phyloP scores from a whole-genome alignment of 306 rosid species.

The Trifolium fragiferum region DNA sequence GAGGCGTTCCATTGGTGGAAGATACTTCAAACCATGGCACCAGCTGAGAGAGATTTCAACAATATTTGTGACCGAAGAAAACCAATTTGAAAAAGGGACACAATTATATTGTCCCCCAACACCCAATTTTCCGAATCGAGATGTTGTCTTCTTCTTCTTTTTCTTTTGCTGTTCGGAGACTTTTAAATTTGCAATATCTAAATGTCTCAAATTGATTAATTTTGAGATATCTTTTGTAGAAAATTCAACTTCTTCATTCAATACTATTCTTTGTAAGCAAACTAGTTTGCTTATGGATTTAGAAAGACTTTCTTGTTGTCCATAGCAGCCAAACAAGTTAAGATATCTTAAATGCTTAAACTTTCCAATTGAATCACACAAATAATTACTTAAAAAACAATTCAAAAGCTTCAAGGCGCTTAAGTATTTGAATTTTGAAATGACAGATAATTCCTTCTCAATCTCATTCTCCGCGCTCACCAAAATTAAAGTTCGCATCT shows the following conservation, averaged over 20 bases:
- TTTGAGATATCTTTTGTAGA: not conserved
- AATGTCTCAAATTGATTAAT: slow-evolving; percentile 12
- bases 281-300: not conserved
- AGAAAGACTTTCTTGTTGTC: not conserved
- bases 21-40: not conserved
- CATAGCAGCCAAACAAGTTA: fast-evolving
- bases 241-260: not conserved
- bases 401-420: not conserved
- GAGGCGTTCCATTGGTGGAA: slow-evolving; percentile 30
- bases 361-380: not conserved
- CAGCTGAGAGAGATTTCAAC: fast-evolving
- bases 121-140: not conserved
- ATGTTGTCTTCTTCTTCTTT: not conserved
- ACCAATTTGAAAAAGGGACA: slow-evolving; percentile 4
- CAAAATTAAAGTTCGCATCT: not conserved
- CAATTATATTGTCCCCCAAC: not conserved
- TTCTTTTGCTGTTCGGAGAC: not conserved
- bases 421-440: not conserved
- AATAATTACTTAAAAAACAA: not conserved
- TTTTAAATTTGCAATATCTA: not conserved
- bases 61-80: slow-evolving; percentile 29
- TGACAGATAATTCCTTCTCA: not conserved
- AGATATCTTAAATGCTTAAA: slow-evolving; percentile 1
- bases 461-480: too few species aligned
- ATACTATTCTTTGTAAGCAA: not conserved